phyloP scores from a whole-genome alignment of 148 eudicot genomes.

The Cornus kousa region DNA sequence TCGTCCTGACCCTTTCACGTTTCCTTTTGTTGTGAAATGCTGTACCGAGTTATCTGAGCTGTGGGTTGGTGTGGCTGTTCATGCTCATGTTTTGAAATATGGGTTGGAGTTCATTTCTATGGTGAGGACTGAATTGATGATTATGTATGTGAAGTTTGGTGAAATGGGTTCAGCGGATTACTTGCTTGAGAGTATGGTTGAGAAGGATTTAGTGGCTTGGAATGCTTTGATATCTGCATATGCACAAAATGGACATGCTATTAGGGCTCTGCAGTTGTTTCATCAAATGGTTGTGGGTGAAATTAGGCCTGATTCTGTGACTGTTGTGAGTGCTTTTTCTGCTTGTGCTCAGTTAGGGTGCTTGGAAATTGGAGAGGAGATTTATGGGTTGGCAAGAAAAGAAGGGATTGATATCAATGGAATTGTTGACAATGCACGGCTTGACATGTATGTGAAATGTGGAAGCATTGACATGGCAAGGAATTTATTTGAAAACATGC shows the following conservation, averaged over 20 bases:
- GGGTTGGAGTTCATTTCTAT: constrained; percentile 6
- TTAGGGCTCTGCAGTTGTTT: constrained; percentile 4
- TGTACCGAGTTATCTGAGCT: neutral
- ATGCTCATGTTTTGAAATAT: constrained; percentile 10
- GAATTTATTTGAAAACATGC: constrained; percentile 1
- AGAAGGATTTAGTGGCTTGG: constrained; percentile 13
- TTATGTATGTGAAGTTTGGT: constrained; percentile 13
- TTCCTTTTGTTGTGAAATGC: constrained; percentile 2
- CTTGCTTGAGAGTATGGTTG: constrained; percentile 10
- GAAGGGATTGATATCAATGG: neutral
- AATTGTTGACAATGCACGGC: constrained; percentile 10
- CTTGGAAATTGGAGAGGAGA: constrained; percentile 1
- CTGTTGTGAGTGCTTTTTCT: constrained; percentile 7
- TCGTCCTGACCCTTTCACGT: constrained; percentile 14
- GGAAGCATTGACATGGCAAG: constrained; percentile 9
- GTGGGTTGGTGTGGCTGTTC: constrained; percentile 6
- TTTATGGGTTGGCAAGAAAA: constrained; percentile 1
- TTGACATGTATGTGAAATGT: constrained; percentile 7
- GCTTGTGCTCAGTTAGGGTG: constrained; percentile 13
- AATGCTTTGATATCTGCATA: constrained; percentile 10
- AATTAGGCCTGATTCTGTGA: constrained; percentile 6
- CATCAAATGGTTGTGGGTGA: neutral
- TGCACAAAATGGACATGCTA: constrained; percentile 5
- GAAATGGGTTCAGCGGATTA: neutral
- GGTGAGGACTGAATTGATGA: constrained; percentile 11